These are phyloP conservation scores for Neofusicoccum umdonicola DNA, from an alignment of 2,329 filamentous ascomycete genomes.

Conservation along the genomic window DNA sequence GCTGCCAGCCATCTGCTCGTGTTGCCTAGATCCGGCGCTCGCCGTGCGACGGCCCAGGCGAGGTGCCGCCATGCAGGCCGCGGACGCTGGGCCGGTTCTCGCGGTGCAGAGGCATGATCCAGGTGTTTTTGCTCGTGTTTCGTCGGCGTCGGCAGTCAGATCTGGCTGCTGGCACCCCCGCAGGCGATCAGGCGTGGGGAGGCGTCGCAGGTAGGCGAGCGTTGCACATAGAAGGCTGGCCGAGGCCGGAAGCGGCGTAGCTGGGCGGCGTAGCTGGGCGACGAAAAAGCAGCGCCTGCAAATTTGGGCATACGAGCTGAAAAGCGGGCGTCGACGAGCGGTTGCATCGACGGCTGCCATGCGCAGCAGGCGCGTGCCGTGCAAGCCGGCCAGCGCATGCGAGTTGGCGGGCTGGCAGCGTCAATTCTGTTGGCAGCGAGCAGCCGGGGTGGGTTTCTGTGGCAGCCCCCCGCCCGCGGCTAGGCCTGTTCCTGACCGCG, in stretches of 20 bases:
- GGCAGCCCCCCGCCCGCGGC: background rate
- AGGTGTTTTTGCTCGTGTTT: background rate
- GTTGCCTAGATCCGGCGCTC: background rate
- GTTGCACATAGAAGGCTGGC: background rate
- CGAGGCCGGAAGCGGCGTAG: background rate
- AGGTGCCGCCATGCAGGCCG: background rate
- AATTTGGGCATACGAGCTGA: background rate
- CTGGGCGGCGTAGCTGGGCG: no score
- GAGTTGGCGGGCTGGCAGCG: background rate
- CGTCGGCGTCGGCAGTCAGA: background rate
- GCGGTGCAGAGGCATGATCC: background rate
- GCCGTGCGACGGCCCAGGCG: background rate
- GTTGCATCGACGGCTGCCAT: background rate
- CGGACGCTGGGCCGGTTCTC: background rate
- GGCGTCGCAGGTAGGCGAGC: background rate
- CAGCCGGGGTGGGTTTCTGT: background rate
- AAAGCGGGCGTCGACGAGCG: background rate
- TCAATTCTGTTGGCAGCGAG: background rate
- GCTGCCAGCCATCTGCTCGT: background rate
- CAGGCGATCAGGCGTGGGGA: background rate
- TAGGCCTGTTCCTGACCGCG: conserved; percentile 5
- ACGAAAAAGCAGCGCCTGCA: background rate
- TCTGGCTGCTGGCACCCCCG: background rate
- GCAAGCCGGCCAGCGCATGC: background rate
- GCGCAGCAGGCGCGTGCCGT: background rate